phyloP scores from a whole-genome alignment of 768 basidiomycete species.

The Russula virescens region DNA sequence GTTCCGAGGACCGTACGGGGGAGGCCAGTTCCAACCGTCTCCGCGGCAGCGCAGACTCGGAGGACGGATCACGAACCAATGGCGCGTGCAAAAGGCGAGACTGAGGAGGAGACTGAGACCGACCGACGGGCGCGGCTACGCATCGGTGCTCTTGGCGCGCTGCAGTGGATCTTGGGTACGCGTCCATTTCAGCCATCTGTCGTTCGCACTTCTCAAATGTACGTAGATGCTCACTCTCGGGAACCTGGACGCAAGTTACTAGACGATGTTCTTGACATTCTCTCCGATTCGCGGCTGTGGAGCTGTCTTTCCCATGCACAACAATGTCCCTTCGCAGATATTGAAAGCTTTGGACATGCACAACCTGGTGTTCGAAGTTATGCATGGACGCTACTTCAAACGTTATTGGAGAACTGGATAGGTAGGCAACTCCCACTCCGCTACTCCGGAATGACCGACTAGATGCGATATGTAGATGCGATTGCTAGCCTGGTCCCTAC shows the following conservation, averaged over 20 bases:
- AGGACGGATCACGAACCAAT: conserved; percentile 32
- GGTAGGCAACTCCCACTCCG: conserved; percentile 31
- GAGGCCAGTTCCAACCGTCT: conserved; percentile 29
- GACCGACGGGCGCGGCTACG: conserved; percentile 68
- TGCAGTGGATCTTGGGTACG: conserved; percentile 60
- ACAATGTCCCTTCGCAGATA: conserved; percentile 38
- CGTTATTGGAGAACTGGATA: conserved; percentile 41
- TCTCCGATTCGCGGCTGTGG: conserved; percentile 54
- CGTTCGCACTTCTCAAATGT: neutral
- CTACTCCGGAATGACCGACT: neutral
- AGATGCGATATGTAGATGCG: conserved; percentile 22
- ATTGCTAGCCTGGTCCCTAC: conserved; percentile 36
- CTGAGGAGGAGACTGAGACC: conserved; percentile 60
- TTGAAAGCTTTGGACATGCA: conserved; percentile 49
- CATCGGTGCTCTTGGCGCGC: conserved; percentile 58
- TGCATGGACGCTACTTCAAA: conserved; percentile 55
- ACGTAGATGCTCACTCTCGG: conserved; percentile 18
- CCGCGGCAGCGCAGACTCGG: conserved; percentile 6
- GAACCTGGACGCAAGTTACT: conserved; percentile 1
- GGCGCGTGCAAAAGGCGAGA: conserved; percentile 44
- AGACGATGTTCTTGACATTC: conserved; percentile 36
- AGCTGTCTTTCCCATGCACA: conserved; percentile 45
- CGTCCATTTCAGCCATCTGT: conserved; percentile 16
- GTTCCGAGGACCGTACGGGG: conserved; percentile 33
- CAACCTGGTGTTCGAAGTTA: conserved; percentile 72